Evolutionary conservation across 805 yeast genomes (phyloP).

Genomic region (Candida chilensis): DNA sequence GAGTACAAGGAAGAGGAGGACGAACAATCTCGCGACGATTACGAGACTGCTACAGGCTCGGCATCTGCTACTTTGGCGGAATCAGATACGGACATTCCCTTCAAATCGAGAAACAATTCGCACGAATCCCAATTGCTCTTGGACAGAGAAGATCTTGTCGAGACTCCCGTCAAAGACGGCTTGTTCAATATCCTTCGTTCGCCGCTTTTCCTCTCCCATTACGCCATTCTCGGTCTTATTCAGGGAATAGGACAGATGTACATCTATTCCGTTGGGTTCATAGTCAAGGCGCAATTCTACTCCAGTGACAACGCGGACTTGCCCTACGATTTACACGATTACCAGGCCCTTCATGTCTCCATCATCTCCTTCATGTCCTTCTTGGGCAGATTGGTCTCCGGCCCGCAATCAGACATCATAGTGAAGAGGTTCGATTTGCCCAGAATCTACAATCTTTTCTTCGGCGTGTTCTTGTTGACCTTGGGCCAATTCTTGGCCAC

Average conservation of each 20-base stretch:
- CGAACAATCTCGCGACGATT: no score
- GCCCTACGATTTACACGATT: conserved; percentile 8
- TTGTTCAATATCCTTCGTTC: no score
- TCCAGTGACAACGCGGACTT: neutral
- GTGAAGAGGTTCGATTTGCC: conserved; percentile 13
- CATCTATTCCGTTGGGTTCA: conserved; percentile 21
- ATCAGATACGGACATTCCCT: no score
- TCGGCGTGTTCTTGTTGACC: conserved; percentile 18
- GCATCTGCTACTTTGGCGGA: no score
- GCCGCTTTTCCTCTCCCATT: conserved; percentile 22
- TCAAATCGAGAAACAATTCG: no score
- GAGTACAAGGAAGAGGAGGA: conserved; percentile 14
- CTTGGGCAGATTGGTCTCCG: conserved; percentile 18
- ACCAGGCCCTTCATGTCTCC: conserved; percentile 24
- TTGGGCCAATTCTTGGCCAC: conserved; percentile 15
- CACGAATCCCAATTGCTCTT: no score
- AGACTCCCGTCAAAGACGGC: no score
- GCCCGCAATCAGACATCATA: conserved; percentile 19
- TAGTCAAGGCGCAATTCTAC: conserved; percentile 13
- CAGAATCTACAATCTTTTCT: conserved; percentile 20
- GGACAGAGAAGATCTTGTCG: no score
- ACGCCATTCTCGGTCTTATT: conserved; percentile 15
- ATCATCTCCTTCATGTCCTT: conserved; percentile 20
- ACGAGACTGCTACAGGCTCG: no score
- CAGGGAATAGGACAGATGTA: conserved; percentile 29